Evolutionary conservation across 2,329 filamentous ascomycete genomes (phyloP).

Genomic region (Fusarium robinianum): DNA sequence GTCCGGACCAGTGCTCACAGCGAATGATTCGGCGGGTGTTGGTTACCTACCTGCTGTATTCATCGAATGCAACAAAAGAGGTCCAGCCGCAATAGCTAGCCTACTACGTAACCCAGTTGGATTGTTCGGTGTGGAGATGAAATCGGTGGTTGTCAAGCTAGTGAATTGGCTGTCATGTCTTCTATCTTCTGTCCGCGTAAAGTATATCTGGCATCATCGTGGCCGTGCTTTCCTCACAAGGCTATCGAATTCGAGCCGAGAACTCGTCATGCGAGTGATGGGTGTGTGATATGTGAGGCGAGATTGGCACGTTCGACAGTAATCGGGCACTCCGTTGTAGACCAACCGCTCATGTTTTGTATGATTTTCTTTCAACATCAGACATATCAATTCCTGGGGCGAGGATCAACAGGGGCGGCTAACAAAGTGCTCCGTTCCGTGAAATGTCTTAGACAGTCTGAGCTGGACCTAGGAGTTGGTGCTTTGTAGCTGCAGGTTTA

Average conservation of each 20-base stretch:
- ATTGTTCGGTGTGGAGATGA: slow-evolving; percentile 32
- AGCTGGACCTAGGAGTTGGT: slow-evolving; percentile 10
- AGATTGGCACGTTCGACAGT: too few relatives aligned
- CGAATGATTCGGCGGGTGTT: too few relatives aligned
- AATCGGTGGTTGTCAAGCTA: slow-evolving; percentile 20
- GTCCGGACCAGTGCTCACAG: too few relatives aligned
- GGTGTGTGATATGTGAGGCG: too few relatives aligned
- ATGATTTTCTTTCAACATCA: slow-evolving; percentile 5
- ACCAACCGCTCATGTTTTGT: slow-evolving; percentile 5
- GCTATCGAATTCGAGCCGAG: slow-evolving; percentile 4
- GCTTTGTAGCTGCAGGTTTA: slow-evolving; percentile 33
- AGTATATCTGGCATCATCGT: neutral
- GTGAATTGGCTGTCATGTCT: slow-evolving; percentile 19
- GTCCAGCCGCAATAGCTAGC: slow-evolving; percentile 10
- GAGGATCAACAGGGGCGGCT: slow-evolving; percentile 23
- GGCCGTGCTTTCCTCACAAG: too few relatives aligned
- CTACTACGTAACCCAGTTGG: slow-evolving; percentile 26
- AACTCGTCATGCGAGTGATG: too few relatives aligned
- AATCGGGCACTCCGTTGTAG: too few relatives aligned
- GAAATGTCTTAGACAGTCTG: slow-evolving; percentile 28
- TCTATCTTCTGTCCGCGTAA: too few relatives aligned
- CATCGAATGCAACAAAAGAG: slow-evolving; percentile 24
- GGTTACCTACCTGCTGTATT: too few relatives aligned
- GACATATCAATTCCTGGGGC: slow-evolving; percentile 18
- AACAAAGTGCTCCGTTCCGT: slow-evolving; percentile 29